Conservation (phyloP, 306 rosid genomes). For the Begonia fuchsioides region DNA sequence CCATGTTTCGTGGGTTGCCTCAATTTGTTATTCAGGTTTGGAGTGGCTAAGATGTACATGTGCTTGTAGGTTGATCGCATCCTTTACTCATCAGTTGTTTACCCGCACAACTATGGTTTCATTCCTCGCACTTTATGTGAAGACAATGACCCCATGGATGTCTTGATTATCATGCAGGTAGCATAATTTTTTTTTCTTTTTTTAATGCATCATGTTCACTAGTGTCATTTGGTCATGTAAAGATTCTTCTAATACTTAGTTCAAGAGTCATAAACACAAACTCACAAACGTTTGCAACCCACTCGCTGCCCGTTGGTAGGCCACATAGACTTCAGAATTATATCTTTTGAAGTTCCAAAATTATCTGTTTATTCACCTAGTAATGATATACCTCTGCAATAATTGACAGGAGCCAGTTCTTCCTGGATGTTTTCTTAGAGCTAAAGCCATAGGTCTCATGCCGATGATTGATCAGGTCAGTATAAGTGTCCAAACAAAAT, state of each 20-base stretch:
- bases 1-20: neutral
- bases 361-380: no score
- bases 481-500: neutral
- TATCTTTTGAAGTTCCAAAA: neutral
- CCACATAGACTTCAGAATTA: no score
- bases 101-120: slow-evolving; percentile 93
- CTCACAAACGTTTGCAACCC: no score
- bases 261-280: no score
- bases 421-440: slow-evolving; percentile 92
- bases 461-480: slow-evolving; percentile 92
- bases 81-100: slow-evolving; percentile 90
- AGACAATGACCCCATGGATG: slow-evolving; percentile 81
- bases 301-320: no score
- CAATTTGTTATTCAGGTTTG: neutral
- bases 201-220: no score
- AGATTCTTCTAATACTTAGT: no score
- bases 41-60: slow-evolving; percentile 7
- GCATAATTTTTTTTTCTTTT: neutral
- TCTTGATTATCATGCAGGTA: slow-evolving; percentile 92
- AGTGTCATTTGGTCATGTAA: no score
- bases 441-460: slow-evolving; percentile 94
- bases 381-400: slow-evolving; percentile 12
- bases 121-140: slow-evolving; percentile 89
- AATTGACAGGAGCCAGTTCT: slow-evolving; percentile 75
- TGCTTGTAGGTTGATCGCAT: slow-evolving; percentile 68